Percentiles rank a stretch among this genome's conserved stretches.
Evolutionary conservation across 768 basidiomycete genomes (phyloP).

Genomic region (Ramaria rubella): DNA sequence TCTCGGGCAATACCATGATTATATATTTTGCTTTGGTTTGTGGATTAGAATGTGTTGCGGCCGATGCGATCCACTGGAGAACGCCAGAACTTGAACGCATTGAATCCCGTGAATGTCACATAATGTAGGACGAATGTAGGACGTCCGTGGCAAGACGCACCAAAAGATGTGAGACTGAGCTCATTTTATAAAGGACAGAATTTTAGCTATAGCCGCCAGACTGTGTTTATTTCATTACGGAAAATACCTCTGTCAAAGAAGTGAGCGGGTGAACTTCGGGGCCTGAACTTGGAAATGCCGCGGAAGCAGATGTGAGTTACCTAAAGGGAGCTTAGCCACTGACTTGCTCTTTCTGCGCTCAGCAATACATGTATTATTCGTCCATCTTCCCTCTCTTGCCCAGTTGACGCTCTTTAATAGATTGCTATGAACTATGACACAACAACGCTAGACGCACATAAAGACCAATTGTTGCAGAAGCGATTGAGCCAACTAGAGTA

Average conservation of each 20-base stretch:
- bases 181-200: no score
- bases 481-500: slow-evolving; percentile 7
- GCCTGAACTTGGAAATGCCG: not conserved
- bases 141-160: no score
- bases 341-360: not conserved
- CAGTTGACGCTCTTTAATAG: not conserved
- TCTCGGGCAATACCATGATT: no score
- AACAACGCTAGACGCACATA: slow-evolving; percentile 5
- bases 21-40: no score
- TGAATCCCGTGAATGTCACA: no score
- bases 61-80: no score
- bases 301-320: not conserved
- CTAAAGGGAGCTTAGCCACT: not conserved
- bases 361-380: not conserved
- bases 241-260: not conserved
- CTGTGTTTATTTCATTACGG: no score
- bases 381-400: not conserved
- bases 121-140: no score
- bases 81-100: no score
- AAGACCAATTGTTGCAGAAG: slow-evolving; percentile 1
- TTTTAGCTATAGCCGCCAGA: no score
- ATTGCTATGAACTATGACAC: slow-evolving; percentile 3
- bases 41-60: no score
- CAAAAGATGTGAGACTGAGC: no score
- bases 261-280: not conserved